A percentile compares a stretch with the other conserved stretches of the same genome.
Evolutionary conservation across 169 alveolate species (phyloP).

Genomic region (Babesia gibsoni): DNA sequence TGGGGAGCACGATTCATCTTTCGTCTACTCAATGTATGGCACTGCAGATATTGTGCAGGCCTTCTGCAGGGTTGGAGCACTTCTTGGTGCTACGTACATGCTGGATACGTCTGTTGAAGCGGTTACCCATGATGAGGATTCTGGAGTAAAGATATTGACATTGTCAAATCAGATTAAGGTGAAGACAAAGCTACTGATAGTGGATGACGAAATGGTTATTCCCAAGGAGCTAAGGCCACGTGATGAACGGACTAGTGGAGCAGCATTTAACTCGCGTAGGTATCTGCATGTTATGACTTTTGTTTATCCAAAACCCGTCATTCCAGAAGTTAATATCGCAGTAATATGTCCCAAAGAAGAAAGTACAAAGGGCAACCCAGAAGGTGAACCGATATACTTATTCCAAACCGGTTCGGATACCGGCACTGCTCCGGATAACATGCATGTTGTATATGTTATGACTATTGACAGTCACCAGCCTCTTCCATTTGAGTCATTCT

Average conservation of each 20-base stretch:
- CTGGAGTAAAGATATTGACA: neutral
- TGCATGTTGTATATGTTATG: constrained; percentile 40
- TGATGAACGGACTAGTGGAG: neutral
- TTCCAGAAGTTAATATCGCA: constrained; percentile 21
- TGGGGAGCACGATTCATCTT: constrained; percentile 18
- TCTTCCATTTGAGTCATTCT: neutral
- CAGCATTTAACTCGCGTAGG: neutral
- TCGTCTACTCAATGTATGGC: constrained; percentile 52
- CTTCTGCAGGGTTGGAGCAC: constrained; percentile 41
- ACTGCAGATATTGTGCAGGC: constrained; percentile 50
- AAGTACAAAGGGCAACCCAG: neutral
- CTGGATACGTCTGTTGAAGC: constrained; percentile 10
- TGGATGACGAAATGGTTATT: constrained; percentile 1
- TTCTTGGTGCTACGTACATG: constrained; percentile 43
- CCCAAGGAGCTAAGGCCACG: neutral
- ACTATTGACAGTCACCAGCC: neutral
- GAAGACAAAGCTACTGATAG: constrained; percentile 1
- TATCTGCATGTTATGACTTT: constrained; percentile 20
- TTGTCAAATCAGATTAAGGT: constrained; percentile 8
- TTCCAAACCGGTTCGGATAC: constrained; percentile 36
- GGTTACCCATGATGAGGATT: neutral
- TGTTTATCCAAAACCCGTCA: constrained; percentile 5
- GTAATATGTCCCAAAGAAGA: constrained; percentile 3
- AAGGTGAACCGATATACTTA: constrained; percentile 28
- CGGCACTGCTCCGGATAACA: constrained; percentile 32